phyloP scores from a whole-genome alignment of 164 flowering plant genomes.

The Magnolia changhungtana region DNA sequence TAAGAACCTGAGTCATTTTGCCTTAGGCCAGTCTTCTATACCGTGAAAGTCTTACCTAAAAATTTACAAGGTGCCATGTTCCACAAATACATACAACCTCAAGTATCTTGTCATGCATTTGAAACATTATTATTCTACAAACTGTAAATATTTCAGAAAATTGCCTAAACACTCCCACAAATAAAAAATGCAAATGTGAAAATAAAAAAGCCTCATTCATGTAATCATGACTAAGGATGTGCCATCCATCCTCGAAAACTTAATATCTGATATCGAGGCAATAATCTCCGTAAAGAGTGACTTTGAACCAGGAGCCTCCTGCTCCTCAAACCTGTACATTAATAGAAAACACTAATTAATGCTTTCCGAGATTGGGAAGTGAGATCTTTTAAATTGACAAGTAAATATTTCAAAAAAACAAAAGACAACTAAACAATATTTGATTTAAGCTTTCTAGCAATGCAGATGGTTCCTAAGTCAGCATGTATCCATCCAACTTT shows the following conservation, averaged over 20 bases:
- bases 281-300: slow-evolving; percentile 95
- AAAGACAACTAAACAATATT: no score
- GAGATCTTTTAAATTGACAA: no score
- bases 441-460: no score
- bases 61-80: slow-evolving; percentile 83
- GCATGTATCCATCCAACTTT: no score
- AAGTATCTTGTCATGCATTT: slow-evolving; percentile 57
- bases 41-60: slow-evolving; percentile 76
- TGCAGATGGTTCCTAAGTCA: no score
- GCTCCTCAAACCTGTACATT: slow-evolving; percentile 78
- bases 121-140: neutral
- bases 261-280: slow-evolving; percentile 92
- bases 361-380: neutral
- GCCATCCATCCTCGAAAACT: slow-evolving; percentile 83
- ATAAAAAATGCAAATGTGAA: neutral
- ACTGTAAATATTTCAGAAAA: neutral
- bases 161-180: neutral
- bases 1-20: neutral
- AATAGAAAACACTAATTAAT: neutral
- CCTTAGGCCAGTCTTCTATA: slow-evolving; percentile 72
- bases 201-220: slow-evolving; percentile 70
- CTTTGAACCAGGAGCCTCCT: slow-evolving; percentile 83
- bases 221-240: slow-evolving; percentile 88
- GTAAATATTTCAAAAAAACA: neutral
- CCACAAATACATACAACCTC: slow-evolving; percentile 70